Base-by-base conservation (phyloP, 345 rosid genomes). In the Dipteronia dyeriana region DNA sequence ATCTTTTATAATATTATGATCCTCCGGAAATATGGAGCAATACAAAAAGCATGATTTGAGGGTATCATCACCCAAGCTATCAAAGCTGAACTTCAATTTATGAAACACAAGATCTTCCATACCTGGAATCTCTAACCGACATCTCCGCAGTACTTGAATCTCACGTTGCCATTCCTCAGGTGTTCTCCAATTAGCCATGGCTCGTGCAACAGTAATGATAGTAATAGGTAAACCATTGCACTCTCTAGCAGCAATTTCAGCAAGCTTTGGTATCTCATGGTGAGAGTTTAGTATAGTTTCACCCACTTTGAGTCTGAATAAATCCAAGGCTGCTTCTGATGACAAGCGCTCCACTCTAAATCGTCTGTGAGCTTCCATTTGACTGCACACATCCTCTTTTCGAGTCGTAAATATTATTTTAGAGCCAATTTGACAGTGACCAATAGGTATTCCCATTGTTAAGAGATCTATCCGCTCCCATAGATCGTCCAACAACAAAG, bases 391-490 rank as follows among this genome's bases (percentile, higher is more conserved):
- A 13, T 79, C 68, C 76, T 75, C 71, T 0, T 66, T 76, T 3
- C 85, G 54, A 57, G 86, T 80, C 0, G 86, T 71, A 47, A 86
- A 75, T 41, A 84, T n/a, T 4, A 85, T 16, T 57, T 69, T 82
- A 9, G 74, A 77, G 1, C 67, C 43, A 49, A 65, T 78, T 9
- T 2, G 25, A 12, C 4, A 9, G 20, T 34, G 38, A 34, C 25
- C 19, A 10, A 62, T n/a, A 31, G 85, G 77, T 75, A 80, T 26
- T 31, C 88, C 85, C 0, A 82, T 5, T 1, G 19, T 3, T 73
- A 19, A 1, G 13, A 73, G 56, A 16, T 43, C 57, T 8, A 73
- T n/a, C 1, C 2, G 34, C 53, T 57, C 66, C 75, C 75, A 59
- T 39, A 73, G 2, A 39, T 39, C 76, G 39, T 73, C 76, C 31